phyloP scores from a whole-genome alignment of 2,329 filamentous ascomycete species.

The Thermochaetoides dissita region DNA sequence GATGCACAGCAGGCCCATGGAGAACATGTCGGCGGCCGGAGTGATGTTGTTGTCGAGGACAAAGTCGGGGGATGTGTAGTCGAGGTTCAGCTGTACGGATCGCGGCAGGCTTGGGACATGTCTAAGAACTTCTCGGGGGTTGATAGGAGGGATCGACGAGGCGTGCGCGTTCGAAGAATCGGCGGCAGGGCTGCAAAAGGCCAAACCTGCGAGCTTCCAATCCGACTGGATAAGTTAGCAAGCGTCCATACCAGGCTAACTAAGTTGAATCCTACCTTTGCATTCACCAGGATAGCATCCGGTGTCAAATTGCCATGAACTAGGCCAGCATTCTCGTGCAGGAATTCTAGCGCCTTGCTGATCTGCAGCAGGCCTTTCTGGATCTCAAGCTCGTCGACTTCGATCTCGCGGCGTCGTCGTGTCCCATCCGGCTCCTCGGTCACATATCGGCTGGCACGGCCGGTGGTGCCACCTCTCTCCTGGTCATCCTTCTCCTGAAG shows the following conservation, averaged over 20 bases:
- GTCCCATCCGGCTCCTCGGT: conserved; percentile 66
- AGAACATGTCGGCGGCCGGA: conserved; percentile 80
- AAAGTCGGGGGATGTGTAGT: conserved; percentile 91
- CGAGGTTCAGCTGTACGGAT: conserved; percentile 75
- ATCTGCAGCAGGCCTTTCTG: conserved; percentile 92
- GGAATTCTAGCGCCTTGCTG: conserved; percentile 83
- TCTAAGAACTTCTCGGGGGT: conserved; percentile 70
- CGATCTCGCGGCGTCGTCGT: conserved; percentile 62
- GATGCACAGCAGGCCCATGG: conserved; percentile 73
- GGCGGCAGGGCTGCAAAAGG: conserved; percentile 73
- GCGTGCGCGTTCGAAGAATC: conserved; percentile 42
- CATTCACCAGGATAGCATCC: conserved; percentile 84
- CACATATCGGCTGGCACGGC: conserved; percentile 64
- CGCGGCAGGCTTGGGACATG: conserved; percentile 71
- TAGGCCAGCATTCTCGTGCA: conserved; percentile 87
- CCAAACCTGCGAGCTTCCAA: conserved; percentile 95
- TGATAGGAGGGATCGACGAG: conserved; percentile 66
- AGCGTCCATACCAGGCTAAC: not conserved
- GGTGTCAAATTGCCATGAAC: conserved; percentile 92
- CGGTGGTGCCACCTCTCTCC: conserved; percentile 55
- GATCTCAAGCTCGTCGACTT: conserved; percentile 93
- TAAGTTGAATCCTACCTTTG: conserved; percentile 47
- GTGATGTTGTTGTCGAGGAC: conserved; percentile 82
- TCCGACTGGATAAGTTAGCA: conserved; percentile 50
- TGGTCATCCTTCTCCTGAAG: conserved; percentile 82